Evolutionary conservation across 306 rosid species (phyloP).

Genomic region (Fagus crenata): DNA sequence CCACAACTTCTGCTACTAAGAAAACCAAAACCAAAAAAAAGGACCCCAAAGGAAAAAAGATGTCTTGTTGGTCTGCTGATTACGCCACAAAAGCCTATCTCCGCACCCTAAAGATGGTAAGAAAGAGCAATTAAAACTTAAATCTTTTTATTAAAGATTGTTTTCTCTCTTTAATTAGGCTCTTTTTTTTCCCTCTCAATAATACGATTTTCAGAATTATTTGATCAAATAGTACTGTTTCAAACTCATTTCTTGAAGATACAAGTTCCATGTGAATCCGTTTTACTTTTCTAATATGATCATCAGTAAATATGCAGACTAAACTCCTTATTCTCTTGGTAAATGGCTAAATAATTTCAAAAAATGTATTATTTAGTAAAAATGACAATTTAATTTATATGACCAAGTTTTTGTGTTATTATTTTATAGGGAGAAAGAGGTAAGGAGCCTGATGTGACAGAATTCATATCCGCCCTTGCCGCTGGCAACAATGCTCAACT

Average conservation of each 20-base stretch:
- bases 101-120: constrained; percentile 47
- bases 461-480: constrained; percentile 53
- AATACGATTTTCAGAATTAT: too few species aligned
- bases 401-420: neutral
- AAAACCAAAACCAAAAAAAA: neutral
- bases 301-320: too few species aligned
- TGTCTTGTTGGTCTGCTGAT: constrained; percentile 57
- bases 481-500: constrained; percentile 49
- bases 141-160: neutral
- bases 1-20: neutral
- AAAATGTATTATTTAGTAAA: too few species aligned
- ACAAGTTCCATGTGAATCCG: too few species aligned
- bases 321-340: too few species aligned
- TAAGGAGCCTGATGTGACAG: constrained; percentile 48
- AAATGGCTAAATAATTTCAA: too few species aligned
- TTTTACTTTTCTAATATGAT: too few species aligned
- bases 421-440: constrained; percentile 36
- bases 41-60: constrained; percentile 6
- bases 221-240: too few species aligned
- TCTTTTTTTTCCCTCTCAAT: too few species aligned
- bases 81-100: constrained; percentile 59
- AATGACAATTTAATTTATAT: neutral
- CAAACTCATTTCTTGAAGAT: too few species aligned
- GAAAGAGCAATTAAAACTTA: neutral
- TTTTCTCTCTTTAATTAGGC: neutral